Conservation (phyloP, 1,139 yeast genomes). For the Lodderomyces parapsilosis region DNA sequence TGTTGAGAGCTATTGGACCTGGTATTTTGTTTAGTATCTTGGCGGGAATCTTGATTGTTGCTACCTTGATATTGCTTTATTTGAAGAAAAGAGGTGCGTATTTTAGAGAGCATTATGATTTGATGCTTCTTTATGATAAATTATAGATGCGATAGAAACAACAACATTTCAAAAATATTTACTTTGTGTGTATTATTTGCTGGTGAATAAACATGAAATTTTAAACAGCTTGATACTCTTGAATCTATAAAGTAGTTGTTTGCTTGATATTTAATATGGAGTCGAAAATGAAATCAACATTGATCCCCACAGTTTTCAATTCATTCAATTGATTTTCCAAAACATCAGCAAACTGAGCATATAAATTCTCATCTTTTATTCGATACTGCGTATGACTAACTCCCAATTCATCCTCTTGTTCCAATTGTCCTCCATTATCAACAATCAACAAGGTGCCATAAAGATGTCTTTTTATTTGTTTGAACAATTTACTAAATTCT, state of each 20-base stretch:
- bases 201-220: neutral
- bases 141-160: slow-evolving; percentile 18
- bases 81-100: slow-evolving; percentile 58
- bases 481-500: slow-evolving; percentile 62
- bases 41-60: slow-evolving; percentile 52
- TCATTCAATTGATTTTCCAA: slow-evolving; percentile 61
- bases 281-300: slow-evolving; percentile 63
- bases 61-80: slow-evolving; percentile 43
- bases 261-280: slow-evolving; percentile 17
- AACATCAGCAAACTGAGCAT: slow-evolving; percentile 48
- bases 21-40: slow-evolving; percentile 72
- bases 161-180: neutral
- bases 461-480: slow-evolving; percentile 63
- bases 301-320: slow-evolving; percentile 66
- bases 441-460: slow-evolving; percentile 54
- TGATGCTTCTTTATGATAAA: slow-evolving; percentile 55
- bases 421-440: slow-evolving; percentile 20
- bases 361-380: slow-evolving; percentile 31
- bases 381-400: slow-evolving; percentile 18
- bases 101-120: slow-evolving; percentile 66
- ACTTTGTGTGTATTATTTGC: neutral
- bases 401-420: slow-evolving; percentile 22
- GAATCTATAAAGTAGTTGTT: neutral
- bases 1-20: slow-evolving; percentile 58
- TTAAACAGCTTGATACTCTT: no score